These are phyloP conservation scores for Podosphaera aphanis DNA, from an alignment of 2,329 filamentous ascomycete species.

Conservation along the genomic window DNA sequence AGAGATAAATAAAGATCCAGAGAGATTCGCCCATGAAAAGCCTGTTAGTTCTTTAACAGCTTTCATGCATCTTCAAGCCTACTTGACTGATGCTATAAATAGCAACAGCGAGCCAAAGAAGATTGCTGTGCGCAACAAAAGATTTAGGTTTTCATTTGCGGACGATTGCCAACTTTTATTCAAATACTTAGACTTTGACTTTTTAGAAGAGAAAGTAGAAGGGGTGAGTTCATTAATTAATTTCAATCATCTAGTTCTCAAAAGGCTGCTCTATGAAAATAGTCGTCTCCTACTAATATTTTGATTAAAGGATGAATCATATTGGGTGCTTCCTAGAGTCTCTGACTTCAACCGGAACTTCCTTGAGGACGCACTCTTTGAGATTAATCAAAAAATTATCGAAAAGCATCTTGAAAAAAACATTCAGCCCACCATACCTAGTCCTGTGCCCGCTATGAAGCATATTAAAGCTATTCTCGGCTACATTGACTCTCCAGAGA, in stretches of 20 bases:
- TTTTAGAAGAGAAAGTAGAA: not conserved
- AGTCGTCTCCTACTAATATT: not conserved
- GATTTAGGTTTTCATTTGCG: conserved; percentile 39
- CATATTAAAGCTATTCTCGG: conserved; percentile 13
- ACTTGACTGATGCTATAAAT: conserved; percentile 29
- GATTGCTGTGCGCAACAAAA: conserved; percentile 37
- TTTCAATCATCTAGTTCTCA: not conserved
- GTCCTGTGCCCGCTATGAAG: conserved; percentile 7
- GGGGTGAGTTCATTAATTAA: not conserved
- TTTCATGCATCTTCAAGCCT: conserved; percentile 31
- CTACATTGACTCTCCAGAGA: conserved; percentile 12
- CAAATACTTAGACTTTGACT: conserved; percentile 30
- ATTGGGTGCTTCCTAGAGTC: conserved; percentile 14
- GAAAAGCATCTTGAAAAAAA: conserved; percentile 3
- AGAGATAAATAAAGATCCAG: conserved; percentile 25
- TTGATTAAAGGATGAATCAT: conserved; percentile 14
- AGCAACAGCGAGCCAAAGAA: conserved; percentile 26
- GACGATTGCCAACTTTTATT: conserved; percentile 35
- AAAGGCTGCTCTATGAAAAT: not conserved
- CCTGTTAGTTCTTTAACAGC: conserved; percentile 29
- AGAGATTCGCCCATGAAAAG: conserved; percentile 25
- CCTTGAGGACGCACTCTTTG: conserved; percentile 35
- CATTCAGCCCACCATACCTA: conserved; percentile 1
- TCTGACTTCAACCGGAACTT: conserved; percentile 14
- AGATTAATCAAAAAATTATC: conserved; percentile 20